A percentile compares a stretch with the other conserved stretches of the same genome.
These are phyloP conservation scores for Candida arabinofermentans DNA, from an alignment of 805 yeast species.

Conservation along the genomic window DNA sequence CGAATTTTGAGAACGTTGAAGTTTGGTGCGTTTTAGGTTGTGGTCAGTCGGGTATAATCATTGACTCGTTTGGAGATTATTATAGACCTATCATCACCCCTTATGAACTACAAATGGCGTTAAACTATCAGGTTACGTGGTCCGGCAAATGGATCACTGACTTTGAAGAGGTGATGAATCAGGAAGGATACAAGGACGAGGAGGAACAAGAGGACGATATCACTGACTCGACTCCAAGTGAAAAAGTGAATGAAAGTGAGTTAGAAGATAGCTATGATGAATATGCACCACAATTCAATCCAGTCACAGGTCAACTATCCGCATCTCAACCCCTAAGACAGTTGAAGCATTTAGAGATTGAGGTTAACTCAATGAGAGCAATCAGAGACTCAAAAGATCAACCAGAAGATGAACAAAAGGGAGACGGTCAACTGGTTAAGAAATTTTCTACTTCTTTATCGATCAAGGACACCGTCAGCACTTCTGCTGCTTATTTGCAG, in stretches of 20 bases:
- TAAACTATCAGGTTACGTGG: constrained; percentile 77
- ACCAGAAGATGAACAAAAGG: constrained; percentile 11
- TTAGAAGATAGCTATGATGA: constrained; percentile 33
- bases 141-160: constrained; percentile 91
- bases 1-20: constrained; percentile 92
- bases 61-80: constrained; percentile 76
- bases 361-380: constrained; percentile 32
- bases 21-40: constrained; percentile 95
- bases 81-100: constrained; percentile 93
- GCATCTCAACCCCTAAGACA: constrained; percentile 75
- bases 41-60: constrained; percentile 85
- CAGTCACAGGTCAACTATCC: constrained; percentile 76
- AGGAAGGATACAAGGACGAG: constrained; percentile 31
- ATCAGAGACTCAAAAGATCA: constrained; percentile 15
- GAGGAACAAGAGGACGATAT: constrained; percentile 15
- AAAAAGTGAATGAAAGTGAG: constrained; percentile 12
- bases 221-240: not conserved
- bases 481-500: constrained; percentile 78
- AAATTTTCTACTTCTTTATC: constrained; percentile 56
- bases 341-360: constrained; percentile 60
- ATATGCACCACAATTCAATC: constrained; percentile 80
- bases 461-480: constrained; percentile 76
- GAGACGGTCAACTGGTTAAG: constrained; percentile 43
- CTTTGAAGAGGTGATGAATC: constrained; percentile 50
- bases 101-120: constrained; percentile 79